phyloP scores from a whole-genome alignment of 768 basidiomycete species.

The Kwoniella heveanensis region DNA sequence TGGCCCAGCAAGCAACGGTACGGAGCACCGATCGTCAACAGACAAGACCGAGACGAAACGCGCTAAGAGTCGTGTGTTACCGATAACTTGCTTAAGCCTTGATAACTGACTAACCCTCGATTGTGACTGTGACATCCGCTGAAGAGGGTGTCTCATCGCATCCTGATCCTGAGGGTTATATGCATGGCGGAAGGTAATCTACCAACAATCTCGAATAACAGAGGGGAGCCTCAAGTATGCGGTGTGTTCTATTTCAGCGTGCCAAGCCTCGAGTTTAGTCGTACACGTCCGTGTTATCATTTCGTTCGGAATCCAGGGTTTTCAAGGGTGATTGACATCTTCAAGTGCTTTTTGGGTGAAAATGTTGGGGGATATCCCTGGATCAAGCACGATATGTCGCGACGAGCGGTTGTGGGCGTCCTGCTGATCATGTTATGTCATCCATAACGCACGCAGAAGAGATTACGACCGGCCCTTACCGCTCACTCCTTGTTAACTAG shows the following conservation, averaged over 20 bases:
- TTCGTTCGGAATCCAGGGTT: background rate
- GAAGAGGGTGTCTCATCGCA: no score
- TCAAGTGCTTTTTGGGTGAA: background rate
- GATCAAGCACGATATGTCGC: no score
- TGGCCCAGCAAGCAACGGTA: no score
- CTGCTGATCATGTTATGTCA: background rate
- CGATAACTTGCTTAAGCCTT: background rate
- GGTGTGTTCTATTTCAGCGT: background rate
- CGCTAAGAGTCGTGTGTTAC: background rate
- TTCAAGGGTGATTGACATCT: background rate
- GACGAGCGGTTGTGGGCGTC: background rate
- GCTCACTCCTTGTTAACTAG: background rate
- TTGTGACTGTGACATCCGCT: background rate
- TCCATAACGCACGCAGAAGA: background rate
- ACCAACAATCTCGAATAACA: no score
- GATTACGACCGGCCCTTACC: background rate
- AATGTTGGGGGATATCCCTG: background rate
- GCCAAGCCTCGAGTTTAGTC: background rate
- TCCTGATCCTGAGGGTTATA: no score
- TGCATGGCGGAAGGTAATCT: no score
- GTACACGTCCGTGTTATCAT: background rate
- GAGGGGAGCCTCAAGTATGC: no score
- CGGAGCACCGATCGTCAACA: no score
- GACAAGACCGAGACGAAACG: no score
- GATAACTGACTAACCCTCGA: background rate